Evolutionary conservation across 2,329 filamentous ascomycete genomes (phyloP).

Genomic region (Botrytis cinerea): DNA sequence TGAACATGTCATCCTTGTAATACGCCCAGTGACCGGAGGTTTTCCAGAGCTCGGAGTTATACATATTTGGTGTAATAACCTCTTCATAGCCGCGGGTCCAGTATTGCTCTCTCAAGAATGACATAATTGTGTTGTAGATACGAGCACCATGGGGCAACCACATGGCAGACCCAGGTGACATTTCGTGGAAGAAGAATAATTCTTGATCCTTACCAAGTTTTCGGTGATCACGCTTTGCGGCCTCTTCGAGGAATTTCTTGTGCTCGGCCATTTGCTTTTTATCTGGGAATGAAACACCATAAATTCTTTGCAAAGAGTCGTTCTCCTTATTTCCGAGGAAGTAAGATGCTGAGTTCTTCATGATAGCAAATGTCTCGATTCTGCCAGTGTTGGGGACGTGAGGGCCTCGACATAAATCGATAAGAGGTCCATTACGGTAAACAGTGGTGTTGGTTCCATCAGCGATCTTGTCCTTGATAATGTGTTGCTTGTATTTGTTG

Average conservation of each 20-base stretch:
- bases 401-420: slow-evolving; percentile 92
- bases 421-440: slow-evolving; percentile 86
- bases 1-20: slow-evolving; percentile 95
- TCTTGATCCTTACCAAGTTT: slow-evolving; percentile 95
- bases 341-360: slow-evolving; percentile 78
- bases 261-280: slow-evolving; percentile 94
- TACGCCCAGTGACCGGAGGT: slow-evolving; percentile 91
- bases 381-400: slow-evolving; percentile 92
- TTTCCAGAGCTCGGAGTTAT: slow-evolving; percentile 90
- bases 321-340: slow-evolving; percentile 93
- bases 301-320: slow-evolving; percentile 93
- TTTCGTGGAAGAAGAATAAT: slow-evolving; percentile 94
- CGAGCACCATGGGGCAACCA: slow-evolving; percentile 89
- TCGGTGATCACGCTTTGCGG: slow-evolving; percentile 94
- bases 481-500: slow-evolving; percentile 98
- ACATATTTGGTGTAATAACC: slow-evolving; percentile 96
- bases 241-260: slow-evolving; percentile 93
- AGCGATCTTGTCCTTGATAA: slow-evolving; percentile 89
- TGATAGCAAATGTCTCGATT: slow-evolving; percentile 92
- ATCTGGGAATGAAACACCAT: slow-evolving; percentile 93
- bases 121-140: slow-evolving; percentile 87
- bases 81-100: slow-evolving; percentile 92
- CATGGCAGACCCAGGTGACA: slow-evolving; percentile 91
- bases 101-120: slow-evolving; percentile 83
- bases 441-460: slow-evolving; percentile 92